Conservation (phyloP, 306 rosid species). For the Prunus kanzakura region DNA sequence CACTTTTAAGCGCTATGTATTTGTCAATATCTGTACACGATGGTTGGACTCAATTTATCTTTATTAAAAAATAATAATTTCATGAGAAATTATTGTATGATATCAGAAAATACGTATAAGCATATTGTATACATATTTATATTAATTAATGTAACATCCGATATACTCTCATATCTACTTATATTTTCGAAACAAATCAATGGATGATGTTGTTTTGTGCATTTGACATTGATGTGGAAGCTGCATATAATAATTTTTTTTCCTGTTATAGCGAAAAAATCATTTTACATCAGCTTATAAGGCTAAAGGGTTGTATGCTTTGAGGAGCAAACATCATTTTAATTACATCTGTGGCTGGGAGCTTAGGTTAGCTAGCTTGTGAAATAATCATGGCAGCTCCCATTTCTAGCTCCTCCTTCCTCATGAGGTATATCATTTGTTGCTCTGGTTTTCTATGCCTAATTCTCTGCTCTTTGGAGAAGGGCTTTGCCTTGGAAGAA, state of each 20-base stretch:
- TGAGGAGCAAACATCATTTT: neutral
- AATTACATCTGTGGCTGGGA: neutral
- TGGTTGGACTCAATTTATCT: neutral
- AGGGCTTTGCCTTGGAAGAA: no score
- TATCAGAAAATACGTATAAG: no score
- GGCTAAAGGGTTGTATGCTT: neutral
- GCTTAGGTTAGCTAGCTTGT: no score
- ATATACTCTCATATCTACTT: no score
- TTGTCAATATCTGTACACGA: neutral
- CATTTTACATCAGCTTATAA: neutral
- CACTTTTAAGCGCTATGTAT: neutral
- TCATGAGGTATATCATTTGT: neutral
- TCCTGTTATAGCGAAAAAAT: neutral
- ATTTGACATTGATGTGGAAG: neutral
- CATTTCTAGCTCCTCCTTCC: neutral
- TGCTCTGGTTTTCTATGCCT: neutral
- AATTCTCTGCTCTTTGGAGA: no score
- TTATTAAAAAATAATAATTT: no score
- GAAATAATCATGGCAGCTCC: constrained; percentile 7
- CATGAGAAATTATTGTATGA: no score
- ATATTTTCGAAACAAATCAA: no score
- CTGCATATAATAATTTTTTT: neutral
- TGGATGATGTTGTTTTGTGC: neutral
- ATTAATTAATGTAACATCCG: no score
- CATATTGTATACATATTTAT: no score